Percentiles rank a stretch among this genome's conserved stretches.
phyloP scores from a whole-genome alignment of 257 asterid species.

The Nyctanthes arbortristis region DNA sequence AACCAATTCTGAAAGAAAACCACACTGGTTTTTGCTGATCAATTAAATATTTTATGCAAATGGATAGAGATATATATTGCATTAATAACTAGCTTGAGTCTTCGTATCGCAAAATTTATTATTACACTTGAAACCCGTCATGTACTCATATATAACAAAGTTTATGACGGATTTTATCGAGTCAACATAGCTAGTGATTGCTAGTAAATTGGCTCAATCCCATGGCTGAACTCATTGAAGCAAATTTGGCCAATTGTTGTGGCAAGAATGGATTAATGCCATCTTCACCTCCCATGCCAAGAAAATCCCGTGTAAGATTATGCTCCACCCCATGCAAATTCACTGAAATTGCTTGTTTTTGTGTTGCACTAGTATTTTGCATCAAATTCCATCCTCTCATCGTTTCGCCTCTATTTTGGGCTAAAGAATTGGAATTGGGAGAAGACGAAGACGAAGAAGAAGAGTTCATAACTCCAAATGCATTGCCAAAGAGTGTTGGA shows the following conservation, averaged over 20 bases:
- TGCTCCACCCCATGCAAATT: slow-evolving; percentile 29
- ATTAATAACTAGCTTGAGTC: too few species aligned
- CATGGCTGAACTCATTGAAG: slow-evolving; percentile 51
- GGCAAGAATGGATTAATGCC: slow-evolving; percentile 49
- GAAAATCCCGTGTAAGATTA: slow-evolving; percentile 59
- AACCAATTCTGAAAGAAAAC: too few species aligned
- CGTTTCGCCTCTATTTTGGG: slow-evolving; percentile 26
- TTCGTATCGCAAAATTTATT: too few species aligned
- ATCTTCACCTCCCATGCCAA: slow-evolving; percentile 52
- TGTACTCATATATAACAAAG: too few species aligned
- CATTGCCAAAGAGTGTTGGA: slow-evolving; percentile 34
- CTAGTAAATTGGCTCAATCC: slow-evolving; percentile 46
- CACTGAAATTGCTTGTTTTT: slow-evolving; percentile 10
- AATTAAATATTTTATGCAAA: too few species aligned
- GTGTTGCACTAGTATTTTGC: slow-evolving; percentile 17
- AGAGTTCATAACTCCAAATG: slow-evolving; percentile 34
- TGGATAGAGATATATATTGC: too few species aligned
- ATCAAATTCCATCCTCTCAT: slow-evolving; percentile 24
- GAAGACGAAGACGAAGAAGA: slow-evolving; percentile 29
- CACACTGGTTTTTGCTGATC: too few species aligned
- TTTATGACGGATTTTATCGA: not conserved
- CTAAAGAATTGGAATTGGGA: not conserved
- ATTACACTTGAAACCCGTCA: too few species aligned
- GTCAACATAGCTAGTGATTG: slow-evolving; percentile 33
- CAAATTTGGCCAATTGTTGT: slow-evolving; percentile 52